Base-by-base conservation (phyloP, 345 rosid genomes). In the Zanthoxylum bungeanum region DNA sequence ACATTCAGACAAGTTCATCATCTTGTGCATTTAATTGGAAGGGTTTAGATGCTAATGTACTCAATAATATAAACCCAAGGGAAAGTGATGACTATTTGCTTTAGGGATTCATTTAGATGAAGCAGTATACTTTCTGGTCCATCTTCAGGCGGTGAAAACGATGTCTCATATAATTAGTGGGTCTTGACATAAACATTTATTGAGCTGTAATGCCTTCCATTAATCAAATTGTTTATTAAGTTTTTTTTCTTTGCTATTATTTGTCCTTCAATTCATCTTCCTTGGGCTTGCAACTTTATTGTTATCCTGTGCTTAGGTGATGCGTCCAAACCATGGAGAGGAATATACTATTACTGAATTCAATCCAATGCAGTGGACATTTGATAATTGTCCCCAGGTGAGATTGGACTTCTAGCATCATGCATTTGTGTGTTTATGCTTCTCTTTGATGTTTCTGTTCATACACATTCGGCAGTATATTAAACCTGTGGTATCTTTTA, bases 291-390 rank as follows among this genome's bases (percentile, higher is more conserved):
- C n/a, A 14, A 57, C n/a, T 73, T 57, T 70, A 17, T 10, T 64
- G 40, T 72, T 55, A 36, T 53, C 27, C 25, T 73, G 58, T 64
- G 11, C 66, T 63, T 84, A 91, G 99, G 85, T 91, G 75, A 81
- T 92, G 93, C 87, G 88, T 56, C 28, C 89, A 63, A 84, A 85
- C 75, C 95, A 90, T 77, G 97, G 91, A 14, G 91, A 80, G 67
- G 92, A 92, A 69, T 92, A 82, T 71, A 79, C 83, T 44, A 77
- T 92, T 42, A 81, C 86, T 61, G 97, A 94, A 76, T 73, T 88
- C 25, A 95, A 92, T 82, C 88, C 91, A 6, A 78, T 83, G 62
- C 76, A 76, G 52, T 92, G 98, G 98, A 86, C 90, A 30, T 83
- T 74, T 70, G 78, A 80, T 17, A 65, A 70, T 71, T 36, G 71